Evolutionary conservation across 2,329 filamentous ascomycete genomes (phyloP).

Genomic region (Neopestalotiopsis sp.): DNA sequence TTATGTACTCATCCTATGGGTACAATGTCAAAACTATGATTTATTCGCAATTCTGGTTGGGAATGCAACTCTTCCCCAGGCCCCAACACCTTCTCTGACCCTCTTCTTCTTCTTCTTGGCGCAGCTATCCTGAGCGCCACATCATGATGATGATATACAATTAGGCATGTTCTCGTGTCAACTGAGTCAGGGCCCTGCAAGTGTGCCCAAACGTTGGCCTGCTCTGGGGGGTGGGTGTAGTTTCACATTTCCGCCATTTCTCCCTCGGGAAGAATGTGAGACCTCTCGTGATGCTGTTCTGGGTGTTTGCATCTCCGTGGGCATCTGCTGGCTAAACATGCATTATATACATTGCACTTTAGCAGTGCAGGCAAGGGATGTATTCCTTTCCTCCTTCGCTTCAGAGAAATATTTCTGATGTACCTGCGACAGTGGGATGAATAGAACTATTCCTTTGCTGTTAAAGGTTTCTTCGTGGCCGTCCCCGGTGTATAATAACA

Average conservation of each 20-base stretch:
- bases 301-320: background rate
- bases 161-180: background rate
- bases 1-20: background rate
- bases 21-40: background rate
- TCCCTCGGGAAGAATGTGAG: too few species aligned
- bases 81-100: background rate
- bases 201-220: background rate
- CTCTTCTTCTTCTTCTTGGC: background rate
- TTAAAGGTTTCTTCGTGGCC: constrained; percentile 8
- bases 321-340: background rate
- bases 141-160: background rate
- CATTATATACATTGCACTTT: background rate
- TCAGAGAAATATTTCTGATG: background rate
- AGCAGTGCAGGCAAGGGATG: background rate
- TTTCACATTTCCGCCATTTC: background rate
- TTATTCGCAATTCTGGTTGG: background rate
- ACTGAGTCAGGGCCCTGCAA: background rate
- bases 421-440: background rate
- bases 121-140: background rate
- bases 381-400: background rate
- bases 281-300: background rate
- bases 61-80: too few species aligned
- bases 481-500: constrained; percentile 7
- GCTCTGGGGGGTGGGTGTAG: background rate
- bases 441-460: background rate